Evolutionary conservation across 306 rosid genomes (phyloP).

Genomic region (Lithocarpus polystachyus): DNA sequence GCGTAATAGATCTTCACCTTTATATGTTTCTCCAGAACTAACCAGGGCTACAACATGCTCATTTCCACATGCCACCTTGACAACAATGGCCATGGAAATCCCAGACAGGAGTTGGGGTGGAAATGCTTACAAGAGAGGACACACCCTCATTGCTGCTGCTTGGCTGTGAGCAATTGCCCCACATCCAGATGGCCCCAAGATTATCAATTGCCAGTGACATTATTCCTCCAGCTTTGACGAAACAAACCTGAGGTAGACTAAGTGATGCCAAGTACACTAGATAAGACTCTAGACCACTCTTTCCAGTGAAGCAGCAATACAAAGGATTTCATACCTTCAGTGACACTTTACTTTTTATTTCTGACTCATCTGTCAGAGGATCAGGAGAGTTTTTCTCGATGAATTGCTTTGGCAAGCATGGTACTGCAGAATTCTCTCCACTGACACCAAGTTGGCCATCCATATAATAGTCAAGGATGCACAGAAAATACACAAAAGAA

Average conservation of each 20-base stretch:
- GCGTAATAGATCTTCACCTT: conserved; percentile 60
- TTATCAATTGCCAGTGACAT: conserved; percentile 78
- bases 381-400: conserved; percentile 36
- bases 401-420: conserved; percentile 57
- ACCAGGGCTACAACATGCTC: conserved; percentile 77
- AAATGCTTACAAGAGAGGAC: conserved; percentile 47
- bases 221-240: conserved; percentile 90
- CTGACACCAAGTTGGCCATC: conserved; percentile 91
- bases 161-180: conserved; percentile 81
- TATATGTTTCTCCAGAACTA: conserved; percentile 45
- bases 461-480: conserved; percentile 63
- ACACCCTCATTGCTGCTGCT: conserved; percentile 38
- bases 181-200: conserved; percentile 71
- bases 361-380: conserved; percentile 37
- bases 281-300: neutral
- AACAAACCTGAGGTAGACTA: conserved; percentile 45
- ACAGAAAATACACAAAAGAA: conserved; percentile 4
- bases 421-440: conserved; percentile 50
- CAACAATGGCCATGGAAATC: conserved; percentile 74
- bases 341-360: conserved; percentile 34
- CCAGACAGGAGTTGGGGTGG: conserved; percentile 70
- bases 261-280: conserved; percentile 7
- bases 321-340: conserved; percentile 44
- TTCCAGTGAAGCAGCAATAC: neutral
- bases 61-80: conserved; percentile 89